These are phyloP conservation scores for Laguncularia racemosa DNA, from an alignment of 345 rosid genomes.

Conservation along the genomic window DNA sequence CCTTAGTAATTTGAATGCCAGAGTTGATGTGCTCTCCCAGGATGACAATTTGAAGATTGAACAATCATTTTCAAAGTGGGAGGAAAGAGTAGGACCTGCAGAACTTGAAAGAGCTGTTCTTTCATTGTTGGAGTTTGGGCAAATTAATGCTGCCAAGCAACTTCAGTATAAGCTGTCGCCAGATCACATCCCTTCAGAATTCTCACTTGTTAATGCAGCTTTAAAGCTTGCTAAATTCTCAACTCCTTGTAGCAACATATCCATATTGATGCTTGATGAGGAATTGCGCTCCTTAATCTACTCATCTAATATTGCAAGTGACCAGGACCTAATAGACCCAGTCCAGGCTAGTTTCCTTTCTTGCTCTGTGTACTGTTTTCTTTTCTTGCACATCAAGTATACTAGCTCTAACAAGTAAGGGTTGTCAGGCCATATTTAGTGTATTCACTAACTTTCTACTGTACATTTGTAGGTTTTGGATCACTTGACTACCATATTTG, in stretches of 20 bases:
- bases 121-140: slow-evolving; percentile 89
- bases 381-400: neutral
- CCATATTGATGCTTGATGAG: slow-evolving; percentile 42
- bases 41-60: slow-evolving; percentile 66
- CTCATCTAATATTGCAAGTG: slow-evolving; percentile 32
- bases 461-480: slow-evolving; percentile 57
- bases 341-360: slow-evolving; percentile 49
- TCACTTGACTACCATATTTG: slow-evolving; percentile 47
- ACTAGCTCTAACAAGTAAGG: too few species aligned
- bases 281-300: slow-evolving; percentile 59
- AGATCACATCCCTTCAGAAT: slow-evolving; percentile 59
- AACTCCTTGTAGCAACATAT: slow-evolving; percentile 45
- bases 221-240: slow-evolving; percentile 71
- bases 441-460: slow-evolving; percentile 10
- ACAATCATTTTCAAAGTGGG: slow-evolving; percentile 83
- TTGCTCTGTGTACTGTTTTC: slow-evolving; percentile 6
- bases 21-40: slow-evolving; percentile 49
- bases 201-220: slow-evolving; percentile 66
- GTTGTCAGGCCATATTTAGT: neutral
- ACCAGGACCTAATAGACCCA: slow-evolving; percentile 39
- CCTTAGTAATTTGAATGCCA: slow-evolving; percentile 27
- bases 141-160: slow-evolving; percentile 90
- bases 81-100: slow-evolving; percentile 76
- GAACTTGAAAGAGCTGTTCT: slow-evolving; percentile 95
- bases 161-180: slow-evolving; percentile 91